Conservation (phyloP, 768 basidiomycete genomes). For the Phlegmacium glaucopus region DNA sequence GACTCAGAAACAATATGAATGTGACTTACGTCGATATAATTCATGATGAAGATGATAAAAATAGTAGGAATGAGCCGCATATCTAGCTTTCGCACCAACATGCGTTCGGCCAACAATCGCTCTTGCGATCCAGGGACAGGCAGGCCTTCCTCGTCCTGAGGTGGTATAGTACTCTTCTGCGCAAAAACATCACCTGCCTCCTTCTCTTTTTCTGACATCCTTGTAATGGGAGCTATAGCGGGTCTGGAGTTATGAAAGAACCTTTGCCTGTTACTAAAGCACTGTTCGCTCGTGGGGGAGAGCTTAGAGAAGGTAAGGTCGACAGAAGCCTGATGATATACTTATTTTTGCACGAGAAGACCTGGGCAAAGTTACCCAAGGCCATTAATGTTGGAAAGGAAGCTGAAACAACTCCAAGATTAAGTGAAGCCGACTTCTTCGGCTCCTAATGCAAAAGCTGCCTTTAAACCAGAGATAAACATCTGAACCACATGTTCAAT, state of each 20-base stretch:
- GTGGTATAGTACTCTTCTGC: not conserved
- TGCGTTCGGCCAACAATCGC: constrained; percentile 34
- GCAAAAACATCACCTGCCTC: constrained; percentile 1
- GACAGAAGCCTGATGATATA: not conserved
- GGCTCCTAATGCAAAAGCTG: too few species aligned
- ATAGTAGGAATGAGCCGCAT: constrained; percentile 53
- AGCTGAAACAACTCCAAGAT: too few species aligned
- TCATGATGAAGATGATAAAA: constrained; percentile 60
- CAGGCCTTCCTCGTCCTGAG: constrained; percentile 7
- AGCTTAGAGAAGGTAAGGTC: not conserved
- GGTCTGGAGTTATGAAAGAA: not conserved
- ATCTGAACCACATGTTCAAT: too few species aligned
- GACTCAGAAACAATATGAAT: not conserved
- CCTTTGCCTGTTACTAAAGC: not conserved
- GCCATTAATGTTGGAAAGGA: too few species aligned
- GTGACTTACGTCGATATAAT: constrained; percentile 58
- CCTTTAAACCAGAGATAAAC: too few species aligned
- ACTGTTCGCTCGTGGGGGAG: not conserved
- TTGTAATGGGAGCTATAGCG: not conserved
- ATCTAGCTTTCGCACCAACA: constrained; percentile 56
- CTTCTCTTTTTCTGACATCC: constrained; percentile 15
- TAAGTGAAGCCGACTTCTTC: too few species aligned
- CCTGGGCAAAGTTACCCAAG: too few species aligned
- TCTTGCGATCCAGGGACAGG: constrained; percentile 23
- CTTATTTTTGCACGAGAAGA: not conserved